phyloP scores from a whole-genome alignment of 2,329 filamentous ascomycete species.

The Colletotrichum tabaci region DNA sequence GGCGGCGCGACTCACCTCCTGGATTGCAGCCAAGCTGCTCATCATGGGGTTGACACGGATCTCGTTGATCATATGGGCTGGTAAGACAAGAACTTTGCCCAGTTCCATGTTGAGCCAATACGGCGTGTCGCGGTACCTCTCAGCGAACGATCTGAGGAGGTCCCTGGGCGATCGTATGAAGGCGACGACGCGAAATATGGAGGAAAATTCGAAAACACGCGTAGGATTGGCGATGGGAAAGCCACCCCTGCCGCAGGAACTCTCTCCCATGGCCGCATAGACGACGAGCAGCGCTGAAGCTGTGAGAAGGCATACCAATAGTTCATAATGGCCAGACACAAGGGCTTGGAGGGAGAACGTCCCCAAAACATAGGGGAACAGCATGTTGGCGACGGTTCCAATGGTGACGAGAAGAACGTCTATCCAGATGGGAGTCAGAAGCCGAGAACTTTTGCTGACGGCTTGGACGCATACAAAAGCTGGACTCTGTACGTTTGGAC shows the following conservation, averaged over 20 bases:
- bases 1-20: background rate
- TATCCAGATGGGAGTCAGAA: too few species aligned
- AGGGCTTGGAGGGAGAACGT: too few species aligned
- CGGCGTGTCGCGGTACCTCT: background rate
- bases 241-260: background rate
- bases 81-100: background rate
- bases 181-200: background rate
- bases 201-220: background rate
- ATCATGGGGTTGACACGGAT: background rate
- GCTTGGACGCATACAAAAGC: too few species aligned
- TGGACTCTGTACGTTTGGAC: too few species aligned
- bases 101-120: background rate
- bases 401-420: too few species aligned
- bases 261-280: background rate
- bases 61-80: background rate
- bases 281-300: background rate
- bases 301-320: background rate
- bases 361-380: too few species aligned
- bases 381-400: too few species aligned
- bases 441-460: too few species aligned
- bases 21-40: background rate
- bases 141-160: background rate
- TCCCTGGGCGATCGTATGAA: constrained; percentile 2
- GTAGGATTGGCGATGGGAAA: background rate
- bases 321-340: background rate